Conservation (phyloP, 2,329 filamentous ascomycete genomes). For the Arachnomyces sp. region DNA sequence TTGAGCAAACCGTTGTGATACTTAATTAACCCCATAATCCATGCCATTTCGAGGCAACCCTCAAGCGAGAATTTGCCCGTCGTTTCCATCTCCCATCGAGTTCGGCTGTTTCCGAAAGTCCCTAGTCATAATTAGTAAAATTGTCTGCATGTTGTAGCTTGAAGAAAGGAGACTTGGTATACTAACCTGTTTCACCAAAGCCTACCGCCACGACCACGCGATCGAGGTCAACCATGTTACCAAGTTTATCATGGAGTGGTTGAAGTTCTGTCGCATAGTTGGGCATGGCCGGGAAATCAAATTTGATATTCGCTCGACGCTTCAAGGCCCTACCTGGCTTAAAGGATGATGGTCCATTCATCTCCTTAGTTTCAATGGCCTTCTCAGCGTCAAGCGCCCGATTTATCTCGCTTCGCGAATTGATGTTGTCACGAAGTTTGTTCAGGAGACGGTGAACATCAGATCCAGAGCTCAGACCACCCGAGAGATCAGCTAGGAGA, state of each 20-base stretch:
- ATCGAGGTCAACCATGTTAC: constrained; percentile 33
- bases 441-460: constrained; percentile 14
- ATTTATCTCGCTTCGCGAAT: constrained; percentile 13
- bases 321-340: constrained; percentile 1
- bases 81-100: constrained; percentile 98
- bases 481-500: constrained; percentile 33
- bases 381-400: constrained; percentile 18
- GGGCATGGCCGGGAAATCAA: constrained; percentile 20
- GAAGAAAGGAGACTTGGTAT: too few relatives aligned
- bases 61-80: constrained; percentile 93
- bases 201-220: constrained; percentile 33
- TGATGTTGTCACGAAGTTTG: constrained; percentile 16
- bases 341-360: too few relatives aligned
- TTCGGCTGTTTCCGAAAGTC: constrained; percentile 96
- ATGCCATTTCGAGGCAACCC: constrained; percentile 97
- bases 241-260: constrained; percentile 15
- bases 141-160: too few relatives aligned
- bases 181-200: constrained; percentile 26
- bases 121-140: not conserved
- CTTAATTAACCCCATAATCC: constrained; percentile 99
- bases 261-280: constrained; percentile 17
- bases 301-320: constrained; percentile 7
- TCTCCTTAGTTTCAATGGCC: constrained; percentile 4
- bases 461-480: constrained; percentile 24
- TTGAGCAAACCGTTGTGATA: constrained; percentile 97